A percentile compares a stretch with the other conserved stretches of the same genome.
Conservation (phyloP, 352 stramenopile species). For the Phytophthora fragariae region DNA sequence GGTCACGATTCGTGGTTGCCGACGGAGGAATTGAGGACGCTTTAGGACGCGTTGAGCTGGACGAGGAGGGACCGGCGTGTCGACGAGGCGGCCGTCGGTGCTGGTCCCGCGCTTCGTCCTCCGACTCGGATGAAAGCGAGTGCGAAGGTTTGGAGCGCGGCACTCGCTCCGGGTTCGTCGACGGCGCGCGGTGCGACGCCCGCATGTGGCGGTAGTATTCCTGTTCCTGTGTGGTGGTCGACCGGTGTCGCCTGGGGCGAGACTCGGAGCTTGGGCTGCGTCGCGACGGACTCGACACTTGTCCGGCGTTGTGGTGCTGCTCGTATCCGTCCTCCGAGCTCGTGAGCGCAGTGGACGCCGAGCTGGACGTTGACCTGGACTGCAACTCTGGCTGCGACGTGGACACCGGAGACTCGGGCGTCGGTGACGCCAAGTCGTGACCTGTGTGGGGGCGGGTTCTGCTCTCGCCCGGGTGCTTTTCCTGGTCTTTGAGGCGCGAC, state of each 20-base stretch:
- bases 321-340: constrained; percentile 19
- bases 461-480: constrained; percentile 33
- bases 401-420: constrained; percentile 3
- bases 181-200: constrained; percentile 5
- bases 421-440: too few species aligned
- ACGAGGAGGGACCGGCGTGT: constrained; percentile 8
- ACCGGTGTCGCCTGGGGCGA: constrained; percentile 6
- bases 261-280: not conserved
- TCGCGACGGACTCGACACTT: not conserved
- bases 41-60: constrained; percentile 16
- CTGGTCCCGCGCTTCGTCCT: constrained; percentile 12
- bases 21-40: constrained; percentile 27
- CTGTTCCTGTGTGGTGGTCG: not conserved
- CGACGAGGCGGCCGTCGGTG: constrained; percentile 16
- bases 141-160: constrained; percentile 10
- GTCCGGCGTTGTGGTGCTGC: not conserved
- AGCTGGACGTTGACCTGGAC: constrained; percentile 22
- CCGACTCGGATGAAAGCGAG: constrained; percentile 20
- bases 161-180: constrained; percentile 15
- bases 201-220: not conserved
- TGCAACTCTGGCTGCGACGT: constrained; percentile 1
- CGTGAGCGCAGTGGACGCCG: constrained; percentile 5
- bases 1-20: not conserved
- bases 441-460: constrained; percentile 10
- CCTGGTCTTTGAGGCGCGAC: constrained; percentile 29